These are phyloP conservation scores for Botryotinia narcissicola DNA, from an alignment of 2,329 filamentous ascomycete species.

Conservation along the genomic window DNA sequence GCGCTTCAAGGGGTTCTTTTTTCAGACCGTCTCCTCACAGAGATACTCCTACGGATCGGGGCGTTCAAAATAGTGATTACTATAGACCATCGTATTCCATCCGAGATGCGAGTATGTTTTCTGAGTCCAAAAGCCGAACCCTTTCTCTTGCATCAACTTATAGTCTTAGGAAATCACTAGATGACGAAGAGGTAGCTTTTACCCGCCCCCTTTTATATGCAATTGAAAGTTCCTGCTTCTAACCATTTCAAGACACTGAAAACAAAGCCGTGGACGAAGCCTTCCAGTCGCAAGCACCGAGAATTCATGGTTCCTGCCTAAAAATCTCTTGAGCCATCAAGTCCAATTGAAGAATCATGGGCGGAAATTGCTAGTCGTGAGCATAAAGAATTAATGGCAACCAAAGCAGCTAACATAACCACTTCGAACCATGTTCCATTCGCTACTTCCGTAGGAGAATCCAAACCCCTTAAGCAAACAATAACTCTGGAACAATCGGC, in stretches of 20 bases:
- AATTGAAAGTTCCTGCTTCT: neutral
- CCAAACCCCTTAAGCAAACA: neutral
- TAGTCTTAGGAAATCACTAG: neutral
- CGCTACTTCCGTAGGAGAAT: neutral
- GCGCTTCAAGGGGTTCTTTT: neutral
- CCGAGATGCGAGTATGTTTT: neutral
- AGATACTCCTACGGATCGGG: neutral
- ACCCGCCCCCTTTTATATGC: neutral
- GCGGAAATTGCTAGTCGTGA: constrained; percentile 11
- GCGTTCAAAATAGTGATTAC: neutral
- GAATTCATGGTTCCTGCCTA: neutral
- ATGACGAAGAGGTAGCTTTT: constrained; percentile 3
- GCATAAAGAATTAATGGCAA: neutral
- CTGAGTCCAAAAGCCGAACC: neutral
- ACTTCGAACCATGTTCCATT: neutral
- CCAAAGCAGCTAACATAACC: neutral
- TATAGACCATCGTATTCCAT: neutral
- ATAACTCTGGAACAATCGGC: neutral
- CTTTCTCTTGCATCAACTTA: neutral
- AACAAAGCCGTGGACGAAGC: neutral
- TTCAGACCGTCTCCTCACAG: neutral
- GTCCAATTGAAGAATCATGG: neutral
- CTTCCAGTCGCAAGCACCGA: constrained; percentile 4
- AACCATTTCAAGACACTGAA: neutral
- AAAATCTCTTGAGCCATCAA: neutral